Base-by-base conservation (phyloP, 1,139 yeast genomes). In the Lodderomyces margitis region DNA sequence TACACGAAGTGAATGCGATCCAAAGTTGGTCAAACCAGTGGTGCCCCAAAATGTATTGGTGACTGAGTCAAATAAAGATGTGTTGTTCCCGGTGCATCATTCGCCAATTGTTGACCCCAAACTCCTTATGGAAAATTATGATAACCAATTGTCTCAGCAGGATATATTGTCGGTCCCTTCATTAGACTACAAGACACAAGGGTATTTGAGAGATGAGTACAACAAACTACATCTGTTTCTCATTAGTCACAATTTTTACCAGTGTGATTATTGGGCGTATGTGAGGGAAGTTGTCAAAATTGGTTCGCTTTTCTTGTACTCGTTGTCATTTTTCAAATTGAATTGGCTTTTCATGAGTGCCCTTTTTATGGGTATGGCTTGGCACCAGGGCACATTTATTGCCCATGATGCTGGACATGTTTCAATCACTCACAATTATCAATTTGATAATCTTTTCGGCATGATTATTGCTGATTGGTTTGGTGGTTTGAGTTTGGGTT, bases 371-470 rank as follows among this genome's bases (percentile, higher is more conserved):
- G 96, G 95, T 0, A 56, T 81, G 40, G 88, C 86, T 14, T 89
- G 96, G 96, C 96, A 88, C 53, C 96, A 88, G 59, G 73, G 86
- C 55, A 85, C 89, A 1, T 89, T 88, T 56, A 81, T 87, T 43
- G 96, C 83, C 1, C 96, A 88, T 55, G 96, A 88, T 62, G 88
- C 95, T 0, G 96, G 95, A 2, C 96, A 88, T 58, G 76, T 86
- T 21, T 76, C 88, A 1, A 83, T 88, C 40, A 83, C 95, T 0
- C 96, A 88, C 59, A 71, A 85, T 53, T 88, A 84, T 60, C 84
- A 83, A 52, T 39, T 78, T n/a, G 96, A 88, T 59, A 88, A 83
- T 55, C 57, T 84, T 9, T 70, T 86, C 47, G 95, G 96, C 1
- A 78, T 82, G 62, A 34, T 80, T 1, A 68, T 88, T 39, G 95